These are phyloP conservation scores for Mollisiaceae sp. DNA, from an alignment of 2,329 filamentous ascomycete genomes.

Conservation along the genomic window DNA sequence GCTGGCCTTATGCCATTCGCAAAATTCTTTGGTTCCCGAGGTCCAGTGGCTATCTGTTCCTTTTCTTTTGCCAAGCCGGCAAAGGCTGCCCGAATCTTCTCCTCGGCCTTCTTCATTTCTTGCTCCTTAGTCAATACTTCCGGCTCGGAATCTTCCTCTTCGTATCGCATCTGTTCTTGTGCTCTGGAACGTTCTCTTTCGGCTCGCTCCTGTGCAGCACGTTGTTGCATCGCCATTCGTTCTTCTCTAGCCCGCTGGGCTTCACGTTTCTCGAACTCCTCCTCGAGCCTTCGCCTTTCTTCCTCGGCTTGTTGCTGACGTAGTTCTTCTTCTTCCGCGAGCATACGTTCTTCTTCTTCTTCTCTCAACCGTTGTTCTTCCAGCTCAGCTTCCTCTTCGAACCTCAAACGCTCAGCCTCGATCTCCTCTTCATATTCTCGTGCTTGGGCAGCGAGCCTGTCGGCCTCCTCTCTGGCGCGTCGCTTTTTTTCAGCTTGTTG, in stretches of 20 bases:
- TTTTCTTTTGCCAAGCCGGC: conserved; percentile 26
- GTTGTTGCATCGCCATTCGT: background rate
- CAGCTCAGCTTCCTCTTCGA: conserved; percentile 19
- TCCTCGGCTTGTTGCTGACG: background rate
- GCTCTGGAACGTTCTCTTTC: background rate
- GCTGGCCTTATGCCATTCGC: background rate
- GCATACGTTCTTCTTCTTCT: background rate
- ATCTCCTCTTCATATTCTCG: conserved; percentile 21
- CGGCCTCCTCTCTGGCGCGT: conserved; percentile 19
- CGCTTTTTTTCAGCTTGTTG: conserved; percentile 16
- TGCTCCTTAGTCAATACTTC: conserved; percentile 22
- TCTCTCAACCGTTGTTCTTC: conserved; percentile 1
- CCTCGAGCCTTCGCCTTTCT: background rate
- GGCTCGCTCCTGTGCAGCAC: conserved; percentile 9
- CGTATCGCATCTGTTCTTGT: conserved; percentile 10
- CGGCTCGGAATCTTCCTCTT: background rate
- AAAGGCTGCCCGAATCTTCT: conserved; percentile 27
- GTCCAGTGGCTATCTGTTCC: background rate
- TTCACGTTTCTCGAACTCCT: conserved; percentile 6
- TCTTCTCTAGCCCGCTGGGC: conserved; percentile 2
- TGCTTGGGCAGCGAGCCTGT: conserved; percentile 21
- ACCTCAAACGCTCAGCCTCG: conserved; percentile 10
- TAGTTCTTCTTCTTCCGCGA: background rate
- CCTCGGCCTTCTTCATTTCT: conserved; percentile 28
- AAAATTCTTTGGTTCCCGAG: conserved; percentile 5